Base-by-base conservation (phyloP, 495 filamentous ascomycete species). In the Aspergillus sclerotioniger region DNA sequence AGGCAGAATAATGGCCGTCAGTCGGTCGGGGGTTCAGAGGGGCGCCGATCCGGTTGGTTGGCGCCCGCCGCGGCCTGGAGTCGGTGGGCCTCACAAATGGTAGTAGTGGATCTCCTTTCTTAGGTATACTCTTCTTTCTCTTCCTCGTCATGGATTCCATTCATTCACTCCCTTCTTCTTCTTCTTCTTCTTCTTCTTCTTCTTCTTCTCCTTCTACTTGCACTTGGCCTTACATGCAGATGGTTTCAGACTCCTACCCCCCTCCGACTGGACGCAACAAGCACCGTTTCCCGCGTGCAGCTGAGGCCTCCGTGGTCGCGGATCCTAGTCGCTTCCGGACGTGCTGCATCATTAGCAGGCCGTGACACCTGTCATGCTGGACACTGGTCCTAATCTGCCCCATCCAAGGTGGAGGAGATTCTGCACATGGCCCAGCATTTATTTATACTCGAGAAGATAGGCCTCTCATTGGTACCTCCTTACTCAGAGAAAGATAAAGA, bases 21-120 rank as follows among this genome's bases (percentile, higher is more conserved):
- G 15, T 35, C 37, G 16, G 39, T 28, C 10, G n/a, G 19, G 43
- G 48, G 49, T 57, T 44, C 54, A 61, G 44, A 45, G 53, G 54
- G 51, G 50, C 45, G 35, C 19, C 59, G 44, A 58, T 54, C 46
- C 46, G 53, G 54, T 62, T 54, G 50, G 54, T 53, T 47, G 59
- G 48, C n/a, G n/a, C 17, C 45, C 17, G 45, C 10, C 16, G 4
- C 6, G 20, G n/a, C 10, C 19, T 12, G 21, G 15, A 20, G 21
- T n/a, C 33, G 33, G 33, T 37, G 33, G 33, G 33, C 33, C 33
- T 2, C 33, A 1, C 33, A n/a, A n/a, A n/a, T n/a, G n/a, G n/a
- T n/a, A n/a, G n/a, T n/a, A 5, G 25, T 25, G 25, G 25, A 25
- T 25, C 25, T 25, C 25, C 5, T 46, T 1, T 10, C 15, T 21